These are phyloP conservation scores for Entomortierella parvispora DNA, from an alignment of 192 early-diverging fungal genomes.

Conservation along the genomic window DNA sequence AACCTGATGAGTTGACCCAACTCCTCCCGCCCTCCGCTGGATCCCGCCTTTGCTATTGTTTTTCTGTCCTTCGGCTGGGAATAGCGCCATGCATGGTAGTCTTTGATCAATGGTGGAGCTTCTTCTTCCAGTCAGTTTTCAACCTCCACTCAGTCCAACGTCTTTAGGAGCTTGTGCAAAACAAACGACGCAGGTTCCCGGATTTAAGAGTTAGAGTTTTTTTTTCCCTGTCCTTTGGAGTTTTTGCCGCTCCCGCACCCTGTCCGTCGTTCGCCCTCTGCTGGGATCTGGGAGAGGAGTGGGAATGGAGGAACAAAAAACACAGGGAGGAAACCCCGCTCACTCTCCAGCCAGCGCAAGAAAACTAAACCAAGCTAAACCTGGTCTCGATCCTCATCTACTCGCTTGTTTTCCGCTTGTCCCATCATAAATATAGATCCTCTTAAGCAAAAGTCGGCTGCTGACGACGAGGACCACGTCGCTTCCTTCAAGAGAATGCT, in stretches of 20 bases:
- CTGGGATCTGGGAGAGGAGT: background rate
- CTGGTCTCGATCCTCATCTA: background rate
- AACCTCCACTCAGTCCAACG: too few relatives aligned
- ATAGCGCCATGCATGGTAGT: background rate
- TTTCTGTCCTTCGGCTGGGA: background rate
- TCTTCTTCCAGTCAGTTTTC: too few relatives aligned
- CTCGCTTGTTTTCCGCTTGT: background rate
- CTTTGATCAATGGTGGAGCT: background rate
- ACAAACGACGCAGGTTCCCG: too few relatives aligned
- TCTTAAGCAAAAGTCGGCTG: conserved; percentile 7
- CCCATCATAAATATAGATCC: background rate
- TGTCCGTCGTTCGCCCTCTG: background rate
- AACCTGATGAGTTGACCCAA: too few relatives aligned
- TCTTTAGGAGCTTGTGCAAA: too few relatives aligned
- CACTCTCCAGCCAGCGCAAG: too few relatives aligned
- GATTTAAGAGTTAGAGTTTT: too few relatives aligned
- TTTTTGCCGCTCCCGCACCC: background rate
- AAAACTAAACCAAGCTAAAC: background rate
- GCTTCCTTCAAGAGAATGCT: conserved; percentile 52
- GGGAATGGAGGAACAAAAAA: background rate
- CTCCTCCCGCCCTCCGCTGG: background rate
- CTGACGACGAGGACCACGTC: conserved; percentile 49
- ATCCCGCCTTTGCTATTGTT: background rate
- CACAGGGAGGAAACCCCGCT: too few relatives aligned
- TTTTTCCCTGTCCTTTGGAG: background rate